Percentiles rank a stretch among this genome's conserved stretches.
phyloP scores from a whole-genome alignment of 2,329 filamentous ascomycete species.

The Elsinoe necatrix region DNA sequence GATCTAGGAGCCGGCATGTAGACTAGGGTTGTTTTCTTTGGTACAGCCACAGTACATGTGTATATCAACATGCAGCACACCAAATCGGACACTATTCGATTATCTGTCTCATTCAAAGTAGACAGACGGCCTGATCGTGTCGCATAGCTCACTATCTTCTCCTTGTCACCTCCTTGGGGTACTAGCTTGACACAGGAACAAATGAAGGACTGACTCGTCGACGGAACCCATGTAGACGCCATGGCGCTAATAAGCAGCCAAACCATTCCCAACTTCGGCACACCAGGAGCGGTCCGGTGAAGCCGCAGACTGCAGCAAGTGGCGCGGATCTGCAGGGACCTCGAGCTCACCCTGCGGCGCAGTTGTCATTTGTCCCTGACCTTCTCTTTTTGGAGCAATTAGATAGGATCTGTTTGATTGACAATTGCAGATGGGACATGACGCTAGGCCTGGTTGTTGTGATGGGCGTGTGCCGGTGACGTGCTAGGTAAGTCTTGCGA shows the following conservation, averaged over 20 bases:
- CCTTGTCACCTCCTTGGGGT: neutral
- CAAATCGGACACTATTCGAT: neutral
- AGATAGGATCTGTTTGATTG: neutral
- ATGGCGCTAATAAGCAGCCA: neutral
- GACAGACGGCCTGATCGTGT: neutral
- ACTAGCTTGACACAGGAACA: neutral
- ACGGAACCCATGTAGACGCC: neutral
- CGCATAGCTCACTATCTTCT: neutral
- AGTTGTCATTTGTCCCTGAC: neutral
- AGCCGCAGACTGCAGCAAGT: neutral
- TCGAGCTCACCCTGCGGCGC: neutral
- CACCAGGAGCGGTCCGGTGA: constrained; percentile 1
- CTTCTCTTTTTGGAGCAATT: neutral
- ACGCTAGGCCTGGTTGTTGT: neutral
- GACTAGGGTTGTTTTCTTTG: neutral
- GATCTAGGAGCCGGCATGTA: constrained; percentile 3
- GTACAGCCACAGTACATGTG: neutral
- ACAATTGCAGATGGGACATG: neutral
- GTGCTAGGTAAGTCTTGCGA: neutral
- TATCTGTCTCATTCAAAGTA: neutral
- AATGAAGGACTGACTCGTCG: neutral
- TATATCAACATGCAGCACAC: neutral
- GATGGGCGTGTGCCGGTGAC: neutral
- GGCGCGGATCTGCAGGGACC: neutral
- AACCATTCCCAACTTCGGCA: neutral